Evolutionary conservation across 495 filamentous ascomycete genomes (phyloP).

Genomic region (Trichocladium antarcticum): DNA sequence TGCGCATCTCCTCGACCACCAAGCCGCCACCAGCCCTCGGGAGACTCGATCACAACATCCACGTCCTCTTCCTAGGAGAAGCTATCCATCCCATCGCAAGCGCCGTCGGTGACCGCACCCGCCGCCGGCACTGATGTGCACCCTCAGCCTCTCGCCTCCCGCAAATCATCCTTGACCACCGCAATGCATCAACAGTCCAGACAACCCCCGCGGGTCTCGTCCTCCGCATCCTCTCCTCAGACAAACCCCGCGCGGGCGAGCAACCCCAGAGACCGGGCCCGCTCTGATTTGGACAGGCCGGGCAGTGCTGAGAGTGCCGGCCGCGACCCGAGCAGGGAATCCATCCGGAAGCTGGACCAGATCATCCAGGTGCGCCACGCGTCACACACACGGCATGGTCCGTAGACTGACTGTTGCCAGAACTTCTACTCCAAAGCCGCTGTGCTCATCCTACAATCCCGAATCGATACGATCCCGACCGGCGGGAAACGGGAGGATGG

Average conservation of each 20-base stretch:
- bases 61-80: not conserved
- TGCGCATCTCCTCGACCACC: not conserved
- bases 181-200: constrained; percentile 79
- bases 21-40: too few relatives aligned
- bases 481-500: constrained; percentile 41
- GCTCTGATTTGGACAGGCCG: constrained; percentile 31
- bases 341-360: constrained; percentile 69
- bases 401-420: constrained; percentile 35
- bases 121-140: constrained; percentile 17
- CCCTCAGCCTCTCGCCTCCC: not conserved
- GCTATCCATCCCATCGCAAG: not conserved
- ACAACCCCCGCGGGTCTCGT: constrained; percentile 51
- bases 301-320: constrained; percentile 37
- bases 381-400: too few relatives aligned
- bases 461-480: constrained; percentile 55
- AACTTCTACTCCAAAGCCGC: constrained; percentile 88
- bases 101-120: not conserved
- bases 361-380: constrained; percentile 65
- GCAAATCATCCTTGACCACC: constrained; percentile 9
- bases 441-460: constrained; percentile 69
- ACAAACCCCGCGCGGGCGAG: constrained; percentile 60
- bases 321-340: constrained; percentile 44
- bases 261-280: constrained; percentile 52
- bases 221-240: constrained; percentile 53
- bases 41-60: not conserved